Evolutionary conservation across 768 basidiomycete genomes (phyloP).

Genomic region (Kwoniella sp.): DNA sequence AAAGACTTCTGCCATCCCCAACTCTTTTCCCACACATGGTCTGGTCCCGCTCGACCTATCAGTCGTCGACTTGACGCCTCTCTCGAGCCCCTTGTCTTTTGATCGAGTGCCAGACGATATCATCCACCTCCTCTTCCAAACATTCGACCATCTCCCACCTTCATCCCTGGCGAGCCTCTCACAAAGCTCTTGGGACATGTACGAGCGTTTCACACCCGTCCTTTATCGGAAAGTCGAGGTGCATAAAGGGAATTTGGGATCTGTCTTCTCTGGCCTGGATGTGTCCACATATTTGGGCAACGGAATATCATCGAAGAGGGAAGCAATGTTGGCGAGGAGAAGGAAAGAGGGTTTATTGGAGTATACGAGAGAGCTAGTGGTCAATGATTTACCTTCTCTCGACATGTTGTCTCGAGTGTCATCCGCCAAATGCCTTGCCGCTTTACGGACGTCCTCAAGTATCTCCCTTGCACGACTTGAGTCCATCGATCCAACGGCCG

Average conservation of each 20-base stretch:
- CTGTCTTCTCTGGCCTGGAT: constrained; percentile 5
- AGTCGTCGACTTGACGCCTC: too few species aligned
- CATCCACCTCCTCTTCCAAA: constrained; percentile 7
- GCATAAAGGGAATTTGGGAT: constrained; percentile 1
- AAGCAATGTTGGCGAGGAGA: not conserved
- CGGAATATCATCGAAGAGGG: too few species aligned
- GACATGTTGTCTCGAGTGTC: not conserved
- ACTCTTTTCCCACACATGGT: too few species aligned
- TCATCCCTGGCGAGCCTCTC: not conserved
- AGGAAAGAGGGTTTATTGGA: not conserved
- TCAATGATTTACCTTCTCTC: constrained; percentile 7
- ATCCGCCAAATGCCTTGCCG: not conserved
- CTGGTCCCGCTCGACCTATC: too few species aligned
- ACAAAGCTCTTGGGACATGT: constrained; percentile 9
- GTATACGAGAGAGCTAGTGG: not conserved
- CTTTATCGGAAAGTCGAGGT: not conserved
- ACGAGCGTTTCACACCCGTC: constrained; percentile 15
- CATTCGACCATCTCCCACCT: constrained; percentile 12
- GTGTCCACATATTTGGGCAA: too few species aligned
- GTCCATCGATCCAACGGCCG: too few species aligned
- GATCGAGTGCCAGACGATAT: constrained; percentile 12
- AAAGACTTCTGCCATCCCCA: too few species aligned
- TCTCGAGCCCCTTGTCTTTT: not conserved
- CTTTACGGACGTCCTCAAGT: not conserved
- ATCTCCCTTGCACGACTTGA: too few species aligned